phyloP scores from a whole-genome alignment of 208 protist species.

The Trypanosoma boissoni region DNA sequence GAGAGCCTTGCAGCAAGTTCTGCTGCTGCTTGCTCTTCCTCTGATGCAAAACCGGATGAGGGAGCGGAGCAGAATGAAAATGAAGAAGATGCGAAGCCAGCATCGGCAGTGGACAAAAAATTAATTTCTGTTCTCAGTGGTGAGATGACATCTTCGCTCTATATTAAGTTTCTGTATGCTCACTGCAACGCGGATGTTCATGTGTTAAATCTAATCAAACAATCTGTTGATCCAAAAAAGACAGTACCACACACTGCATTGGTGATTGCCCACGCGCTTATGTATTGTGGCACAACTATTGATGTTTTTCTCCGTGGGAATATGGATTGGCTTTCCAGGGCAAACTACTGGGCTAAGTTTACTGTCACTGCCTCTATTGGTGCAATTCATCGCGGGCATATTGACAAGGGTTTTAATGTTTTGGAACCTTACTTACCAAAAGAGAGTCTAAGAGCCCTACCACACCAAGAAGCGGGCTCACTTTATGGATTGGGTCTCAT shows the following conservation, averaged over 20 bases:
- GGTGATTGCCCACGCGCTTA: conserved; percentile 96
- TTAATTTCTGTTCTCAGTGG: conserved; percentile 79
- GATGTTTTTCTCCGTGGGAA: conserved; percentile 98
- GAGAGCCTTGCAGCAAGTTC: background rate
- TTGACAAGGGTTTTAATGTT: conserved; percentile 84
- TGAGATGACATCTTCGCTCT: conserved; percentile 88
- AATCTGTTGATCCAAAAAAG: conserved; percentile 61
- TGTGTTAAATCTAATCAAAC: conserved; percentile 96
- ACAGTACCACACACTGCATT: conserved; percentile 92
- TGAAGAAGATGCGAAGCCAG: conserved; percentile 5
- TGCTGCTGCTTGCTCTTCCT: background rate
- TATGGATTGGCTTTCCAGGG: conserved; percentile 94
- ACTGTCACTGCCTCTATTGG: conserved; percentile 95
- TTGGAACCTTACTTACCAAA: conserved; percentile 94
- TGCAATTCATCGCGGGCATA: conserved; percentile 96
- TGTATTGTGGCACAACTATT: conserved; percentile 97
- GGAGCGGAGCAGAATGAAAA: background rate
- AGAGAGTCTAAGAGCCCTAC: conserved; percentile 40
- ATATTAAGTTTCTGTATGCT: conserved; percentile 96
- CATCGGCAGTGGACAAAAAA: conserved; percentile 43
- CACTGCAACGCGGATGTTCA: conserved; percentile 93
- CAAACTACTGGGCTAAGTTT: conserved; percentile 98
- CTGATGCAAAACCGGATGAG: conserved; percentile 5
- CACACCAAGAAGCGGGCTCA: conserved; percentile 96
- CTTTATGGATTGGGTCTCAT: conserved; percentile 98